Base-by-base conservation (phyloP, 2,329 filamentous ascomycete species). In the Xylariaceae sp. region DNA sequence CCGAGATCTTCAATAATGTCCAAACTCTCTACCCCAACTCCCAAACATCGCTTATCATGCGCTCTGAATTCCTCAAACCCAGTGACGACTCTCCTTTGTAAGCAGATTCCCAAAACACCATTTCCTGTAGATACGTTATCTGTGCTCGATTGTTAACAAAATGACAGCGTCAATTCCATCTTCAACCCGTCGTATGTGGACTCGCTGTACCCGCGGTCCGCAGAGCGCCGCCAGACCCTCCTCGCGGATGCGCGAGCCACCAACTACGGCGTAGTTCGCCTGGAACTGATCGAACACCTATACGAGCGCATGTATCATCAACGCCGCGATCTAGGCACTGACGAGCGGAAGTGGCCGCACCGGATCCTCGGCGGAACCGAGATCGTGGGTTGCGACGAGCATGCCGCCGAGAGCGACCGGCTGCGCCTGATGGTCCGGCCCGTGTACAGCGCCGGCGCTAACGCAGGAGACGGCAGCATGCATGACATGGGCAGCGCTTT, bases 11-110 rank as follows among this genome's bases (percentile, higher is more conserved):
- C 71, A 85, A 88, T 68, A 90, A 95, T 64, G 69, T 97, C 37
- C 85, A 91, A 56, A 75, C 72, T 30, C 72, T 87, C 35, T 96
- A 94, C 61, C 89, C 89, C 30, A 89, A 91, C 60, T 81, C 86
- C 19, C 76, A 79, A 54, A 90, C 89, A 0, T 78, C 73, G 28
- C 67, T 98, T 43, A 71, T 96, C 45, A 91, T 95, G 73, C 83
- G 88, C 53, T 83, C 84, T 32, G 80, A 89, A 49, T 89, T 91
- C 42, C 68, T 98, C 45, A 82, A 86, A 54, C 91, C 91, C 1
- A 95, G 89, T 59, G 91, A 98, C 60, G 93, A 97, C 64, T 95
- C 89, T 40, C 93, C 91, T 15, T 97, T 97, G 87, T 90, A 72
- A 71, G 85, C 76, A 19, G 4, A 3, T 3, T n/a, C 8, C 13